Evolutionary conservation across 352 stramenopile species (phyloP), one percentile per base, ranked within the genome.

Genomic region (Pythium biforme): DNA sequence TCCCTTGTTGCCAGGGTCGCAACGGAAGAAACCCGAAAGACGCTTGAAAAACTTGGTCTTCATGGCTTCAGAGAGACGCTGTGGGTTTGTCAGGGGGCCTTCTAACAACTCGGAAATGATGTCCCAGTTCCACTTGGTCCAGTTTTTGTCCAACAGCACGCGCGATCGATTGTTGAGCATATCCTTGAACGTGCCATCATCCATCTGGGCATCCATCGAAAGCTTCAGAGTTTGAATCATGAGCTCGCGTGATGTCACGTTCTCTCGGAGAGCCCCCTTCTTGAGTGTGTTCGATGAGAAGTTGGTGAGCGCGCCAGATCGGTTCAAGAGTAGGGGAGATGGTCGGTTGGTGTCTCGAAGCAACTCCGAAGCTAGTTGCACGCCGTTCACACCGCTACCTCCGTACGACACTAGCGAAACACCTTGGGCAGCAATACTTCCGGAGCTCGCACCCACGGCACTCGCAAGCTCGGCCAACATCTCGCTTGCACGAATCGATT

Each of bases 11-110:
- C 85, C 86, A 40, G 83, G 88, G 41, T 94, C 88, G 43, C 86
- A 92, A n/a, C 89, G 84, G 61, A 96, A 96, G 63, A 96, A 96
- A 9, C 89, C 89, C 15, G 87, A 93, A 4, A 96, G 59, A 33
- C 89, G 86, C 65, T 96, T 96, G 64, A 96, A 95, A 59, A 96
- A 96, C 69, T 96, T 96, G n/a, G 89, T 96, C 68, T 94, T 95
- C 84, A 96, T 95, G 4, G 88, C 87, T 63, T 96, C 89, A 0
- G 86, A 95, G 1, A 95, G 76, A 7, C 88, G 78, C 52, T 92
- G 82, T 0, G 86, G 87, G 60, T 96, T 95, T 7, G 87, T 93
- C 15, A 96, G 66, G 20, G 87, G 81, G 1, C 89, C 89, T 69
- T 95, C 87, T 0, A 96, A 69, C 67, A 96, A 76, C 57, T 96